These are phyloP conservation scores for Aspergillus egyptiacus DNA, from an alignment of 495 filamentous ascomycete species.

Conservation along the genomic window DNA sequence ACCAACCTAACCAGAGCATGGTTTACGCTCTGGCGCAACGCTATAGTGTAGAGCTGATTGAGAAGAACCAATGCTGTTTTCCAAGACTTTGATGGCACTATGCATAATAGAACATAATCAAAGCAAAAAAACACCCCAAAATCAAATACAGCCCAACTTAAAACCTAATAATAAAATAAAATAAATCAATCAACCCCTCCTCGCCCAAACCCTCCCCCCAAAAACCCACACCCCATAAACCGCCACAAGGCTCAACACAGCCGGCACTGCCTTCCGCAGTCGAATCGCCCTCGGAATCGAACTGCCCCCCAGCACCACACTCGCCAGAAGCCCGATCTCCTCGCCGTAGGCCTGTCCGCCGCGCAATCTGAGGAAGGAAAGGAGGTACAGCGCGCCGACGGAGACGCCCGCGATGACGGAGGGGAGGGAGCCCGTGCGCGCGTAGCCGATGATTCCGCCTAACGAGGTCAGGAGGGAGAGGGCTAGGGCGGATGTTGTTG, in stretches of 20 bases:
- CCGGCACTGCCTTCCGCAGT: slow-evolving; percentile 68
- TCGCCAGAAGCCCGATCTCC: slow-evolving; percentile 73
- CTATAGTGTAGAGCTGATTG: too few relatives aligned
- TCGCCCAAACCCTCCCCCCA: slow-evolving; percentile 44
- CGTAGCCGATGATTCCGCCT: slow-evolving; percentile 81
- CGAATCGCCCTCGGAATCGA: slow-evolving; percentile 80
- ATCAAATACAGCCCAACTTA: background rate
- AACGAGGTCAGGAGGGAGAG: slow-evolving; percentile 78
- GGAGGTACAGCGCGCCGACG: slow-evolving; percentile 63
- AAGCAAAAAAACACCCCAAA: too few relatives aligned
- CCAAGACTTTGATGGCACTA: too few relatives aligned
- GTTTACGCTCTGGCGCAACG: too few relatives aligned
- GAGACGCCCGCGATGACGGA: slow-evolving; percentile 76
- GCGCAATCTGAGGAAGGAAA: slow-evolving; percentile 33
- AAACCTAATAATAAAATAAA: background rate
- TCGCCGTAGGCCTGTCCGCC: slow-evolving; percentile 60
- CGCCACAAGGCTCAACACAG: slow-evolving; percentile 60
- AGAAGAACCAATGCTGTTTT: too few relatives aligned
- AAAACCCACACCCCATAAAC: slow-evolving; percentile 63
- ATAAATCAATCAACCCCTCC: slow-evolving; percentile 16
- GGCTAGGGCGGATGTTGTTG: slow-evolving; percentile 53
- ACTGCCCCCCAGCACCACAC: slow-evolving; percentile 70
- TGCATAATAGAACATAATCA: too few relatives aligned
- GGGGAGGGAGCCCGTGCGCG: slow-evolving; percentile 75
- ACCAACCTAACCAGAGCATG: too few relatives aligned